Conservation (phyloP, 148 eudicot genomes). For the Vaccinium myrtillus region DNA sequence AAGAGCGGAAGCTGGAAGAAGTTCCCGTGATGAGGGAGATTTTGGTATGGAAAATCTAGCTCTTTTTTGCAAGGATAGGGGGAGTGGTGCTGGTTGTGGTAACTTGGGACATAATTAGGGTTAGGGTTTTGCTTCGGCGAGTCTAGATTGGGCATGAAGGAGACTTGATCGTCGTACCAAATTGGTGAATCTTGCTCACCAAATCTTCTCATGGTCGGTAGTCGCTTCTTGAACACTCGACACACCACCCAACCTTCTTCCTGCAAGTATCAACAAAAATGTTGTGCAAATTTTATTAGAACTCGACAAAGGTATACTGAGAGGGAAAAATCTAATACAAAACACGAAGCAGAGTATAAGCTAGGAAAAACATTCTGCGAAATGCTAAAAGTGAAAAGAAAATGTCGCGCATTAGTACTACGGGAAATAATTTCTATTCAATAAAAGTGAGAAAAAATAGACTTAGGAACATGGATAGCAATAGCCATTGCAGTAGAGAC, state of each 20-base stretch:
- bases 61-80: conserved; percentile 52
- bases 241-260: conserved; percentile 96
- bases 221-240: conserved; percentile 78
- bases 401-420: background rate
- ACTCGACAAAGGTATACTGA: background rate
- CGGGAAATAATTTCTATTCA: too few species aligned
- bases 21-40: conserved; percentile 38
- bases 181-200: conserved; percentile 53
- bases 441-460: background rate
- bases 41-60: conserved; percentile 39
- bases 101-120: conserved; percentile 17
- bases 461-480: background rate
- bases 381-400: too few species aligned
- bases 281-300: background rate
- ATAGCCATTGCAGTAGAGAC: background rate
- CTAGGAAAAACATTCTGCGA: too few species aligned
- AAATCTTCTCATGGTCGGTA: conserved; percentile 44
- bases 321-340: too few species aligned
- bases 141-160: conserved; percentile 63
- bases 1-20: conserved; percentile 42
- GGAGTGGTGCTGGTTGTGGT: conserved; percentile 12
- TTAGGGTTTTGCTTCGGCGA: conserved; percentile 46
- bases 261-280: conserved; percentile 27
- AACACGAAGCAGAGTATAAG: too few species aligned
- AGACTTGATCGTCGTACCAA: conserved; percentile 74